phyloP scores from a whole-genome alignment of 2,329 filamentous ascomycete genomes.

The Coniella vitis region DNA sequence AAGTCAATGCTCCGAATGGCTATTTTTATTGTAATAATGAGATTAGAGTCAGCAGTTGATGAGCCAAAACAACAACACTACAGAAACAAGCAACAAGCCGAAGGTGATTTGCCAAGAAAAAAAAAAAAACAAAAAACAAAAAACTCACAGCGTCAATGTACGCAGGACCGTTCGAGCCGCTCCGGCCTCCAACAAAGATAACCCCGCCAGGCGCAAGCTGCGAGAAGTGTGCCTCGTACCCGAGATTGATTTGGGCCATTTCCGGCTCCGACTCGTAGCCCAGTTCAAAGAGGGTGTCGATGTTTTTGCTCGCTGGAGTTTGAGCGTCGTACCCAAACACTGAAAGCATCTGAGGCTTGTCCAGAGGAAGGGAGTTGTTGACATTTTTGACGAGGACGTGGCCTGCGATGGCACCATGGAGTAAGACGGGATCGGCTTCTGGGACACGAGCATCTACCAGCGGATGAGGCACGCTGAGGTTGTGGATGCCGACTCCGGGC shows the following conservation, averaged over 20 bases:
- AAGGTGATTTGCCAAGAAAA: no score
- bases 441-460: slow-evolving; percentile 43
- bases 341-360: slow-evolving; percentile 47
- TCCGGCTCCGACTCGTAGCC: slow-evolving; percentile 41
- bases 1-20: slow-evolving; percentile 51
- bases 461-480: slow-evolving; percentile 43
- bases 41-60: background rate
- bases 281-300: slow-evolving; percentile 34
- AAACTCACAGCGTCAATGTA: slow-evolving; percentile 41
- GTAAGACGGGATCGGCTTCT: slow-evolving; percentile 34
- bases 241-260: slow-evolving; percentile 38
- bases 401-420: slow-evolving; percentile 51
- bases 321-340: slow-evolving; percentile 60
- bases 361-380: slow-evolving; percentile 55
- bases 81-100: no score
- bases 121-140: no score
- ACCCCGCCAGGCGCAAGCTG: slow-evolving; percentile 45
- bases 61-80: no score
- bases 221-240: slow-evolving; percentile 36
- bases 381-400: slow-evolving; percentile 75
- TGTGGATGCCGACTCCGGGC: slow-evolving; percentile 51
- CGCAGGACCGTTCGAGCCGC: slow-evolving; percentile 41
- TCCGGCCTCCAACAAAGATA: slow-evolving; percentile 44
- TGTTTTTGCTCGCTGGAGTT: slow-evolving; percentile 39
- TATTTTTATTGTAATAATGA: slow-evolving; percentile 20